Evolutionary conservation across 805 yeast species (phyloP).

Genomic region (Blastobotrys attinorum): DNA sequence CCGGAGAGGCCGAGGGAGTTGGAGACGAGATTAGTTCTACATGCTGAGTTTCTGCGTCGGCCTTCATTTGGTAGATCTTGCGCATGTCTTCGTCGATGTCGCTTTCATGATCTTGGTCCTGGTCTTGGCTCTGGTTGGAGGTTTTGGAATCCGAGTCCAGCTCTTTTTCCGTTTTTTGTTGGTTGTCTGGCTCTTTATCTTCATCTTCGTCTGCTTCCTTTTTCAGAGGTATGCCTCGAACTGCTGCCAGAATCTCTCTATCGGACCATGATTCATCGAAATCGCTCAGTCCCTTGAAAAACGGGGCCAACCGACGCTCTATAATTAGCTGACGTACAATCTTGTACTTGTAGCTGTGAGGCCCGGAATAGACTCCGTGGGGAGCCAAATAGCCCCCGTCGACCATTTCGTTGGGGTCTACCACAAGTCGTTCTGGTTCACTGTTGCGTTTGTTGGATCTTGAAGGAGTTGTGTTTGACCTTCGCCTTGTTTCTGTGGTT

Average conservation of each 20-base stretch:
- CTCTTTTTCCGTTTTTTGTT: not conserved
- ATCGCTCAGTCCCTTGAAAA: constrained; percentile 82
- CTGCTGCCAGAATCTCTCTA: constrained; percentile 47
- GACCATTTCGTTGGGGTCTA: constrained; percentile 48
- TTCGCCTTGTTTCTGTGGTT: not conserved
- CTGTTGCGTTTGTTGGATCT: not conserved
- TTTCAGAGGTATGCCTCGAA: constrained; percentile 24
- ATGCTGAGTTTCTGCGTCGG: not conserved
- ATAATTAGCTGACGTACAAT: constrained; percentile 66
- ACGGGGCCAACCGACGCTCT: constrained; percentile 74
- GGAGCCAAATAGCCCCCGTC: constrained; percentile 96
- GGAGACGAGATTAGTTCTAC: not conserved
- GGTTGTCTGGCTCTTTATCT: not conserved
- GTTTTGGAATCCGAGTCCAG: not conserved
- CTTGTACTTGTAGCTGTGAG: constrained; percentile 66
- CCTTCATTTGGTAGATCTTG: not conserved
- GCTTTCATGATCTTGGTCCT: not conserved
- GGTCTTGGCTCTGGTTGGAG: not conserved
- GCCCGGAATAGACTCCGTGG: constrained; percentile 71
- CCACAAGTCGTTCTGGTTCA: constrained; percentile 12
- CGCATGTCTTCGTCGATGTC: not conserved
- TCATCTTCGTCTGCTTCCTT: constrained; percentile 3
- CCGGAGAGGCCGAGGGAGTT: no score
- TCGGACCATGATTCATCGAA: constrained; percentile 66
- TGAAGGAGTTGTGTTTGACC: not conserved